These are phyloP conservation scores for Pyrenophora seminiperda DNA, from an alignment of 2,329 filamentous ascomycete species.

Conservation along the genomic window DNA sequence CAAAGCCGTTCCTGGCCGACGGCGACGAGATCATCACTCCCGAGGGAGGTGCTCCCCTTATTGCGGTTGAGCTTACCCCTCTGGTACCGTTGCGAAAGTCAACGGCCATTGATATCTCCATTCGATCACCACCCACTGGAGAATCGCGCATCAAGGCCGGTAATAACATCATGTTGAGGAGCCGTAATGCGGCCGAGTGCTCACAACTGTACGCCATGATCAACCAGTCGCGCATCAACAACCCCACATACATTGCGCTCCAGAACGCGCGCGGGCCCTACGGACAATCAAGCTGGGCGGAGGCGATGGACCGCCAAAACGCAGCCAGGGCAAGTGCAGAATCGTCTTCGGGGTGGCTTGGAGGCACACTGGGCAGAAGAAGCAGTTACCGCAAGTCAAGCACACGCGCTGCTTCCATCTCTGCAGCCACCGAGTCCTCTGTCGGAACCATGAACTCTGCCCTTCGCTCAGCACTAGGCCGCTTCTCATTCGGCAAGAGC, in stretches of 20 bases:
- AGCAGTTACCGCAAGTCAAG: slow-evolving; percentile 60
- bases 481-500: slow-evolving; percentile 70
- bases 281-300: slow-evolving; percentile 55
- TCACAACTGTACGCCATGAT: slow-evolving; percentile 82
- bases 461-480: slow-evolving; percentile 72
- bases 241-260: slow-evolving; percentile 83
- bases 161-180: slow-evolving; percentile 90
- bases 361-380: slow-evolving; percentile 56
- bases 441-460: slow-evolving; percentile 77
- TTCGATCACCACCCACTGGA: slow-evolving; percentile 80
- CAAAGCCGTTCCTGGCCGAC: slow-evolving; percentile 48
- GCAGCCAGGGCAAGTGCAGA: slow-evolving; percentile 47
- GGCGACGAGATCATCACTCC: slow-evolving; percentile 47
- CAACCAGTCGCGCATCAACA: slow-evolving; percentile 87
- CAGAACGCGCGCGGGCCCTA: slow-evolving; percentile 71
- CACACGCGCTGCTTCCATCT: slow-evolving; percentile 60
- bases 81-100: slow-evolving; percentile 88
- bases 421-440: slow-evolving; percentile 74
- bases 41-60: slow-evolving; percentile 55
- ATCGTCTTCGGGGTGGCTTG: slow-evolving; percentile 55
- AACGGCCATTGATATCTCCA: slow-evolving; percentile 90
- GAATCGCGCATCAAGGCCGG: slow-evolving; percentile 71
- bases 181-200: slow-evolving; percentile 76
- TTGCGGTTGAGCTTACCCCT: slow-evolving; percentile 85
- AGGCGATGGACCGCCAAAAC: slow-evolving; percentile 58